These are phyloP conservation scores for Amphichorda felina DNA, from an alignment of 2,329 filamentous ascomycete genomes.

Conservation along the genomic window DNA sequence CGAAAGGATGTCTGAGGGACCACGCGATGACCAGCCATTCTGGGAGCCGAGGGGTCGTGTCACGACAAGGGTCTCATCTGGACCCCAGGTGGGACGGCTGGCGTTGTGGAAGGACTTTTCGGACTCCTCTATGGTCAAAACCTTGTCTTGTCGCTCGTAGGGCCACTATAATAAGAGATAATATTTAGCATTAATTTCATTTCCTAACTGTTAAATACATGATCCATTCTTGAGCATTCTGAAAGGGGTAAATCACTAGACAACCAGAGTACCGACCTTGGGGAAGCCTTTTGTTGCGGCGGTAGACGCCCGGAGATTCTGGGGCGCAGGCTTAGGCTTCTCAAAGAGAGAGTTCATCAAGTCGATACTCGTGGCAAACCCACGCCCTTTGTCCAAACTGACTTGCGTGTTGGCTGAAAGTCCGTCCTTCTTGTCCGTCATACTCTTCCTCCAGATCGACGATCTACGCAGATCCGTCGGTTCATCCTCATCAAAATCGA, in stretches of 20 bases:
- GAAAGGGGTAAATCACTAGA: constrained; percentile 15
- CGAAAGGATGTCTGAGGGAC: constrained; percentile 16
- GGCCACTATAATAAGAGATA: constrained; percentile 56
- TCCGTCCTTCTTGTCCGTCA: constrained; percentile 14
- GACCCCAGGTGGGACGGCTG: constrained; percentile 70
- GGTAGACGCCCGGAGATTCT: constrained; percentile 38
- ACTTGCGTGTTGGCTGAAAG: constrained; percentile 17
- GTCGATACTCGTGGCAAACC: constrained; percentile 83
- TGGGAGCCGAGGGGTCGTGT: constrained; percentile 23
- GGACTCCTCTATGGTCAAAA: constrained; percentile 47
- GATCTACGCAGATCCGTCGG: constrained; percentile 35
- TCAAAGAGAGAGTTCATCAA: constrained; percentile 92
- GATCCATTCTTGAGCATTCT: neutral
- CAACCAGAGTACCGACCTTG: constrained; percentile 65
- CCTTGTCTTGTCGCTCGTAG: constrained; percentile 69
- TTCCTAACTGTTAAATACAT: constrained; percentile 19
- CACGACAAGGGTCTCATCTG: constrained; percentile 61
- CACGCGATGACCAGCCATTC: constrained; percentile 13
- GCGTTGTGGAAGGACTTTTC: constrained; percentile 61
- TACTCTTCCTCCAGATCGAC: constrained; percentile 21
- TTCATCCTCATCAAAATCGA: constrained; percentile 21
- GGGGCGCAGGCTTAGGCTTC: constrained; percentile 47
- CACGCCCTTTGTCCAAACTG: constrained; percentile 38
- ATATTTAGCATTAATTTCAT: constrained; percentile 32
- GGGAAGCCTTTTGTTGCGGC: constrained; percentile 54